These are phyloP conservation scores for Sporisorium scitamineum DNA, from an alignment of 1,284 basidiomycete species.

Conservation along the genomic window DNA sequence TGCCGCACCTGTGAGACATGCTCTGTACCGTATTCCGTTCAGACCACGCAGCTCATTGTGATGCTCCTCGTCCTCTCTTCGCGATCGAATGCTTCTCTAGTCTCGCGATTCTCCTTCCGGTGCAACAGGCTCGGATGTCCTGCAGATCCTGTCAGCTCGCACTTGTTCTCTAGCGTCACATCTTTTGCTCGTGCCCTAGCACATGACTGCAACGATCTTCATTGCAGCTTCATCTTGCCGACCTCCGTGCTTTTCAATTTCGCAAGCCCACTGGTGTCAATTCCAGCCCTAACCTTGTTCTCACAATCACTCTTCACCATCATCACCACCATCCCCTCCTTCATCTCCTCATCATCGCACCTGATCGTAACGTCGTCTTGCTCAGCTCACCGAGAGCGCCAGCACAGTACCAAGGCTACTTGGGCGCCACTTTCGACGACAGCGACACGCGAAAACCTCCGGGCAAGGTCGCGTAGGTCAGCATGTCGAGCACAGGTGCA, in stretches of 20 bases:
- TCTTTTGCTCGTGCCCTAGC: conserved; percentile 8
- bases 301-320: conserved; percentile 3
- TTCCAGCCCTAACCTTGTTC: not conserved
- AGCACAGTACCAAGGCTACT: not conserved
- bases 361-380: not conserved
- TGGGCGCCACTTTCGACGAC: not conserved
- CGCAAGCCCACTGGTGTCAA: not conserved
- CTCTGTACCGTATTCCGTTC: conserved; percentile 7
- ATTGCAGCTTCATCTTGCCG: conserved; percentile 25
- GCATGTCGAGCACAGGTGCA: conserved; percentile 41
- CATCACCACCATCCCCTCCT: conserved; percentile 4
- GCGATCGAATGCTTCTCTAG: conserved; percentile 19
- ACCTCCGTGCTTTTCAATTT: conserved; percentile 4
- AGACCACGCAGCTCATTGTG: conserved; percentile 4
- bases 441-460: conserved; percentile 12
- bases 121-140: conserved; percentile 19
- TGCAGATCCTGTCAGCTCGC: conserved; percentile 16
- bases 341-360: not conserved
- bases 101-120: conserved; percentile 8
- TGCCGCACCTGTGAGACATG: conserved; percentile 2
- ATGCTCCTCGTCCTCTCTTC: conserved; percentile 3
- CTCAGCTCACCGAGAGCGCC: conserved; percentile 1
- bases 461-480: not conserved
- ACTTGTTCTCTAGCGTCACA: not conserved
- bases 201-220: conserved; percentile 36